Percentiles rank a stretch among this genome's conserved stretches.
Evolutionary conservation across 2,329 filamentous ascomycete species (phyloP).

Genomic region (Rosellinia necatrix): DNA sequence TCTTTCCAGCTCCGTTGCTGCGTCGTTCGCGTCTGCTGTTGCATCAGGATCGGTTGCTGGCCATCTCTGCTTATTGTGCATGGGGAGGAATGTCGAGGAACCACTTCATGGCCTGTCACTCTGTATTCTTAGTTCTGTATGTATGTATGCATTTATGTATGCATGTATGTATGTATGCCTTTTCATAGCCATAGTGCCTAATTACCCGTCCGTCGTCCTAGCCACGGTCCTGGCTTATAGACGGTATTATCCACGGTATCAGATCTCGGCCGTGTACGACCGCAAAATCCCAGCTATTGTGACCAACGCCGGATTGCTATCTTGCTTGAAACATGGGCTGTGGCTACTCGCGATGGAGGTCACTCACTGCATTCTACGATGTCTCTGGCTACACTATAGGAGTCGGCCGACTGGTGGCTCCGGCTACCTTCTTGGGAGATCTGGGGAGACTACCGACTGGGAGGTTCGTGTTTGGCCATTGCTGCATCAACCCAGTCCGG

Average conservation of each 20-base stretch:
- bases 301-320: slow-evolving; percentile 21
- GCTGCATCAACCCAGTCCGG: slow-evolving; percentile 9
- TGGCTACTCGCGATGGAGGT: neutral
- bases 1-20: slow-evolving; percentile 12
- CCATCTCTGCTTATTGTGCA: slow-evolving; percentile 16
- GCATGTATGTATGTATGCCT: no score
- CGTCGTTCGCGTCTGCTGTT: slow-evolving; percentile 8
- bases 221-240: slow-evolving; percentile 13
- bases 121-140: slow-evolving; percentile 29
- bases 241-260: slow-evolving; percentile 1
- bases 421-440: slow-evolving; percentile 8
- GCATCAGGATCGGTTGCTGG: slow-evolving; percentile 15
- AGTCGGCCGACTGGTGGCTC: neutral
- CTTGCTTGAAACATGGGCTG: slow-evolving; percentile 2
- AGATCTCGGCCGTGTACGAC: slow-evolving; percentile 1
- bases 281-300: slow-evolving; percentile 26
- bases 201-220: neutral
- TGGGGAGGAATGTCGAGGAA: slow-evolving; percentile 15
- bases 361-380: slow-evolving; percentile 11
- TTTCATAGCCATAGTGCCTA: no score
- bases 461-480: slow-evolving; percentile 20
- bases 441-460: slow-evolving; percentile 22
- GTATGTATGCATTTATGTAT: no score
- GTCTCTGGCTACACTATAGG: slow-evolving; percentile 5
- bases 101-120: slow-evolving; percentile 10